A percentile compares a stretch with the other conserved stretches of the same genome.
phyloP scores from a whole-genome alignment of 2,329 filamentous ascomycete genomes.

The Nannizziopsis arthrosporioides region DNA sequence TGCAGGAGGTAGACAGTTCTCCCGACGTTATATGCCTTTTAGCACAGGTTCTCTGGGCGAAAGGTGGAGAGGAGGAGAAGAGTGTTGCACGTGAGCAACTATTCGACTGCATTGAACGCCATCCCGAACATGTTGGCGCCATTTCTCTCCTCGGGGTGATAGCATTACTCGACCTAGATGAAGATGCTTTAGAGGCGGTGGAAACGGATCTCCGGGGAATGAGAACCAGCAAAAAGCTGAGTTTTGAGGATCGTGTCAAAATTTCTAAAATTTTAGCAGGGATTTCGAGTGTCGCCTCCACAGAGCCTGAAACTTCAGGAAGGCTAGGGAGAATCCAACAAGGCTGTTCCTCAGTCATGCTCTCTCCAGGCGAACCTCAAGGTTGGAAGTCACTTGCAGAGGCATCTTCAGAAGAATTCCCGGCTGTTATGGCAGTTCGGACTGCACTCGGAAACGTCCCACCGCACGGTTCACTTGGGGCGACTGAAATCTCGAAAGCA shows the following conservation, averaged over 20 bases:
- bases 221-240: conserved; percentile 54
- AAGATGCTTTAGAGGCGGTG: conserved; percentile 69
- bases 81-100: conserved; percentile 67
- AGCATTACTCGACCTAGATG: conserved; percentile 66
- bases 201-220: conserved; percentile 62
- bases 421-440: conserved; percentile 66
- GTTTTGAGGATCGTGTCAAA: conserved; percentile 51
- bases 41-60: conserved; percentile 87
- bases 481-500: conserved; percentile 58
- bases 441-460: conserved; percentile 66
- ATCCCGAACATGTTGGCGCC: conserved; percentile 65
- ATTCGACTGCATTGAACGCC: conserved; percentile 63
- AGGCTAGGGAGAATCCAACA: conserved; percentile 49
- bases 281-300: conserved; percentile 47
- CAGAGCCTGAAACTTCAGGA: conserved; percentile 23
- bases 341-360: conserved; percentile 64
- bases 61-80: conserved; percentile 61
- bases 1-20: conserved; percentile 62
- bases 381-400: conserved; percentile 69
- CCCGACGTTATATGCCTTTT: conserved; percentile 79
- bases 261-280: conserved; percentile 66
- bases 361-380: conserved; percentile 64
- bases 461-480: conserved; percentile 55
- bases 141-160: conserved; percentile 74
- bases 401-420: conserved; percentile 41